Evolutionary conservation across 192 early-diverging fungal species (phyloP).

Genomic region (Umbelopsis sp.): DNA sequence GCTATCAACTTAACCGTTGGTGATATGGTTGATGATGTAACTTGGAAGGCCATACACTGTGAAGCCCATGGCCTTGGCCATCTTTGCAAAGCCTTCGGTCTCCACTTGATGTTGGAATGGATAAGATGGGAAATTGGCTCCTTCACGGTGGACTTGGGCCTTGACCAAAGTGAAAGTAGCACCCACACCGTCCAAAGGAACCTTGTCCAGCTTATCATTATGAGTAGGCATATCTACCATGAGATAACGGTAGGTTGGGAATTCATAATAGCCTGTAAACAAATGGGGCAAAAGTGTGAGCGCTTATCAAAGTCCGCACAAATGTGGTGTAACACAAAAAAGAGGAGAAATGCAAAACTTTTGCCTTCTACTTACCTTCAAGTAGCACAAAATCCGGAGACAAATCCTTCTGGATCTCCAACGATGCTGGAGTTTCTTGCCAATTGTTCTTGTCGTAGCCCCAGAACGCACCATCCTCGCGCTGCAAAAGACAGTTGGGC

Average conservation of each 20-base stretch:
- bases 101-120: slow-evolving; percentile 68
- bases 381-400: slow-evolving; percentile 42
- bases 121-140: slow-evolving; percentile 62
- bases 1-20: neutral
- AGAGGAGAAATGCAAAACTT: neutral
- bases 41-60: slow-evolving; percentile 63
- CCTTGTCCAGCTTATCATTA: slow-evolving; percentile 37
- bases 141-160: slow-evolving; percentile 64
- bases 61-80: slow-evolving; percentile 63
- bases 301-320: slow-evolving; percentile 8
- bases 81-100: slow-evolving; percentile 72
- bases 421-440: slow-evolving; percentile 61
- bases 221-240: slow-evolving; percentile 42
- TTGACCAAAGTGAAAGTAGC: slow-evolving; percentile 69
- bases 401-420: slow-evolving; percentile 38
- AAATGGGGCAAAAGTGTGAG: neutral
- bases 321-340: too few relatives aligned
- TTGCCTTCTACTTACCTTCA: slow-evolving; percentile 36
- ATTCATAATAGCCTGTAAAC: slow-evolving; percentile 37
- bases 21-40: slow-evolving; percentile 59
- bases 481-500: slow-evolving; percentile 52
- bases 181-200: slow-evolving; percentile 63
- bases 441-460: slow-evolving; percentile 71
- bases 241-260: slow-evolving; percentile 35
- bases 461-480: slow-evolving; percentile 27